A percentile compares a stretch with the other conserved stretches of the same genome.
These are phyloP conservation scores for Aspergillus sclerotioniger DNA, from an alignment of 495 filamentous ascomycete genomes.

Conservation along the genomic window DNA sequence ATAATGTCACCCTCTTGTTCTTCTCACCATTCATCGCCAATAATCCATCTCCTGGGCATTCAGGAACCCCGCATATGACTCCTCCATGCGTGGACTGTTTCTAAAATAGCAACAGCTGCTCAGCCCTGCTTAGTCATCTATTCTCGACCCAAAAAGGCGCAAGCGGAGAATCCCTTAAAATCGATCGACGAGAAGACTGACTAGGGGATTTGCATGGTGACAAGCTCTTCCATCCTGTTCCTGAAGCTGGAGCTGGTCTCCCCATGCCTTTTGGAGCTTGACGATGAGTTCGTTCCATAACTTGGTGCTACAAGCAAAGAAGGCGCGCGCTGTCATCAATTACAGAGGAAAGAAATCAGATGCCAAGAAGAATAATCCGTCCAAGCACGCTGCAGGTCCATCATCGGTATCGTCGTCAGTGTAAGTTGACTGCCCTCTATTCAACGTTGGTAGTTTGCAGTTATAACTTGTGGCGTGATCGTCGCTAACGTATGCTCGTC, in stretches of 20 bases:
- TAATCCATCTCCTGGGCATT: not conserved
- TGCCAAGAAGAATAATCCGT: constrained; percentile 23
- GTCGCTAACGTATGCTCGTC: constrained; percentile 13
- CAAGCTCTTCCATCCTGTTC: constrained; percentile 8
- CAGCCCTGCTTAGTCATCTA: constrained; percentile 7
- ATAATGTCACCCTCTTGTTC: not conserved
- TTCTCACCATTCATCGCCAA: not conserved
- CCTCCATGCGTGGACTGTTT: constrained; percentile 3
- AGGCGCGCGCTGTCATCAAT: constrained; percentile 34
- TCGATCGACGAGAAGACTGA: constrained; percentile 13
- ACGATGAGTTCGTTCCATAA: constrained; percentile 42
- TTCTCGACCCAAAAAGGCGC: constrained; percentile 1
- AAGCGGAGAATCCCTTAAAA: constrained; percentile 8
- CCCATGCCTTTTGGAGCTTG: constrained; percentile 26
- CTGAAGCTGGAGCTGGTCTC: constrained; percentile 29
- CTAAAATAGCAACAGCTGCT: constrained; percentile 6
- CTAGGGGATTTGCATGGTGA: constrained; percentile 9
- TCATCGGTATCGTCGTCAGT: constrained; percentile 24
- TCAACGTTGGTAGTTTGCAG: not conserved
- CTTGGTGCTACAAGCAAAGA: constrained; percentile 32
- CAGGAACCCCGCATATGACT: not conserved
- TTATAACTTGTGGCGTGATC: not conserved
- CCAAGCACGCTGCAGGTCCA: constrained; percentile 20
- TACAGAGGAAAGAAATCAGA: constrained; percentile 29
- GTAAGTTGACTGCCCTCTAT: constrained; percentile 17